Base-by-base conservation (phyloP, 768 basidiomycete species). In the Phanerochaete carnosa region DNA sequence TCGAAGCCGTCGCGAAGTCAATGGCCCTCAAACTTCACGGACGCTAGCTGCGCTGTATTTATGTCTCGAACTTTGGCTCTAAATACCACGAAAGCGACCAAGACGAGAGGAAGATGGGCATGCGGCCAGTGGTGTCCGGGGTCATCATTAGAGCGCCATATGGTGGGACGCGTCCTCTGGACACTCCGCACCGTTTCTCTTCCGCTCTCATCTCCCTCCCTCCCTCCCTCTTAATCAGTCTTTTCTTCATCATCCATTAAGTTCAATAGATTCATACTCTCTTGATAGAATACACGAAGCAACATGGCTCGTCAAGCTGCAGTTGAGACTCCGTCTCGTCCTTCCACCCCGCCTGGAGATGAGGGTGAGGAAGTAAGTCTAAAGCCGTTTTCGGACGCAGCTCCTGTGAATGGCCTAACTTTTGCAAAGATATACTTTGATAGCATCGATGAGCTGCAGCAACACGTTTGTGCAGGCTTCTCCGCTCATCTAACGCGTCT, bases 381-480 rank as follows among this genome's bases (percentile, higher is more conserved):
- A 22, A n/a, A n/a, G n/a, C n/a, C n/a, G 29, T 19, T 4, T 16
- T 50, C 19, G 54, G 61, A 59, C 58, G 45, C 57, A 45, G 37
- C 43, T 29, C 45, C 47, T 30, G 12, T 55, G 32, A 22, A n/a
- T 11, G 54, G 51, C 9, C 19, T 39, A 57, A 49, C n/a, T 22
- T 29, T 5, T 26, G 3, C 15, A 3, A 37, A 55, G 54, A 28
- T 82, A 7, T 89, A 80, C 71, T 93, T 92, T 65, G 90, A 92
- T 68, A 85, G 76, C 23, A 82, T 93, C n/a, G 91, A 93, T 66
- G 91, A 92, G 64, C 85, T 93, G 15, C 91, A 93, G 68, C 87
- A 90, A 65, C 88, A 93, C 70, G 91, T 88, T 66, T 30, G 81
- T 56, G 12, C 15, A 45, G 6, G 11, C 8, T 19, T 4, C 11